Percentiles rank a stretch among this genome's conserved stretches.
Evolutionary conservation across 2,329 filamentous ascomycete species (phyloP).

Genomic region (Ceratocystis papillata): DNA sequence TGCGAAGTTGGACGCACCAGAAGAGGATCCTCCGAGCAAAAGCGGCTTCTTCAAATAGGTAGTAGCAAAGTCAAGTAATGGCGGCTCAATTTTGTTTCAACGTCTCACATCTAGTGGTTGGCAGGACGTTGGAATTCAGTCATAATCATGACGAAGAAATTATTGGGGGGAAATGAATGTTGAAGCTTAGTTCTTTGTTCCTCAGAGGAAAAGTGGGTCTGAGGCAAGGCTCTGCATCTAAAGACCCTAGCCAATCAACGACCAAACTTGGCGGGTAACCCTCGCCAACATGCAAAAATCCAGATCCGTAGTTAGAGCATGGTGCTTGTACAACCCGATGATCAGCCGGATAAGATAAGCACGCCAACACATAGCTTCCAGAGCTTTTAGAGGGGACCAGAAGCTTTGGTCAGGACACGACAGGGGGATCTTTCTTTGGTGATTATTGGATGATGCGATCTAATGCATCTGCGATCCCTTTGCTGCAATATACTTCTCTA

Average conservation of each 20-base stretch:
- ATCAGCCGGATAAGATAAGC: constrained; percentile 19
- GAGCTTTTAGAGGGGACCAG: neutral
- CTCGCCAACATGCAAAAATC: neutral
- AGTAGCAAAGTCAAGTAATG: neutral
- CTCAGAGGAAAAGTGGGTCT: constrained; percentile 6
- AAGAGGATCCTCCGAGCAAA: neutral
- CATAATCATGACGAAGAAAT: neutral
- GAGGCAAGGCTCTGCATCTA: constrained; percentile 9
- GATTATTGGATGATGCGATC: constrained; percentile 4
- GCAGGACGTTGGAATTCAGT: neutral
- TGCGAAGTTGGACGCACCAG: neutral
- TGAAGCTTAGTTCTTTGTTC: neutral
- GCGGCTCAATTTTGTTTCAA: neutral
- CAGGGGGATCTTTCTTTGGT: neutral
- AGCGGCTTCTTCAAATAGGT: neutral
- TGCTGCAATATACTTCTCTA: neutral
- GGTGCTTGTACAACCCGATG: neutral
- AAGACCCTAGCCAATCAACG: neutral
- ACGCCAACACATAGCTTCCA: neutral
- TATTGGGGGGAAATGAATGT: neutral
- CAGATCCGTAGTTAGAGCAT: no score
- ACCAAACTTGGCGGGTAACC: neutral
- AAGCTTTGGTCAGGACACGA: constrained; percentile 10
- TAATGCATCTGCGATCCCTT: neutral
- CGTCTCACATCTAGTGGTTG: constrained; percentile 2